A percentile compares a stretch with the other conserved stretches of the same genome.
Evolutionary conservation across 2,329 filamentous ascomycete genomes (phyloP).

Genomic region (Fusarium duplospermum): DNA sequence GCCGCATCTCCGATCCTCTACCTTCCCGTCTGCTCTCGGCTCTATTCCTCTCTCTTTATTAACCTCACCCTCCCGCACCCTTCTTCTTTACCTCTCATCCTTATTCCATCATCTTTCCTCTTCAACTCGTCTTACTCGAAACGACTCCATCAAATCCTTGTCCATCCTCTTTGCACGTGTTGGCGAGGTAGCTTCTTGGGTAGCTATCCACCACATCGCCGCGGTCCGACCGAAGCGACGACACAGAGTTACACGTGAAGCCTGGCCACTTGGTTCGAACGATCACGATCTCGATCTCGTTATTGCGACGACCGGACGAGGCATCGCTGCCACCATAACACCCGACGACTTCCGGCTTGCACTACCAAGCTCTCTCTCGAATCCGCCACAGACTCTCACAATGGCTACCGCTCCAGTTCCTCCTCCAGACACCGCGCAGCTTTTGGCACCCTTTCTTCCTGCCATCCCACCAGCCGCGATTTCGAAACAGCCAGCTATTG

Average conservation of each 20-base stretch:
- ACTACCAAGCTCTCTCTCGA: neutral
- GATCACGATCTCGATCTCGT: constrained; percentile 6
- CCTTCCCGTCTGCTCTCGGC: neutral
- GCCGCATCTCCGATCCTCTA: constrained; percentile 37
- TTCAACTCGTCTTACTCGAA: neutral
- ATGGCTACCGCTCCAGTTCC: constrained; percentile 50
- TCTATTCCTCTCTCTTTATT: constrained; percentile 5
- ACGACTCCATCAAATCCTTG: constrained; percentile 2
- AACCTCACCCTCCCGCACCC: constrained; percentile 7
- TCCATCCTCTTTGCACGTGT: constrained; percentile 21
- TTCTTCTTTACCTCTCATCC: neutral
- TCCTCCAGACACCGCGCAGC: constrained; percentile 58
- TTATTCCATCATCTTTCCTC: neutral
- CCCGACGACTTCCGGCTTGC: neutral
- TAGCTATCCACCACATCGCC: constrained; percentile 11
- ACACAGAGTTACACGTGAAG: constrained; percentile 32
- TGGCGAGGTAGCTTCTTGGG: neutral
- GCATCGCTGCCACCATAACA: constrained; percentile 8
- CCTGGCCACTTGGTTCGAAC: neutral
- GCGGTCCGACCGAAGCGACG: constrained; percentile 21
- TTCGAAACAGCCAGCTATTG: constrained; percentile 67
- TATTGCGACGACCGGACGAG: constrained; percentile 5
- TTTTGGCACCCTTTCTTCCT: constrained; percentile 68
- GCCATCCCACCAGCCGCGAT: constrained; percentile 69
- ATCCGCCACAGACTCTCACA: constrained; percentile 22